Percentiles rank a stretch among this genome's conserved stretches.
These are phyloP conservation scores for Fusarium aywerte DNA, from an alignment of 2,329 filamentous ascomycete species.

Conservation along the genomic window DNA sequence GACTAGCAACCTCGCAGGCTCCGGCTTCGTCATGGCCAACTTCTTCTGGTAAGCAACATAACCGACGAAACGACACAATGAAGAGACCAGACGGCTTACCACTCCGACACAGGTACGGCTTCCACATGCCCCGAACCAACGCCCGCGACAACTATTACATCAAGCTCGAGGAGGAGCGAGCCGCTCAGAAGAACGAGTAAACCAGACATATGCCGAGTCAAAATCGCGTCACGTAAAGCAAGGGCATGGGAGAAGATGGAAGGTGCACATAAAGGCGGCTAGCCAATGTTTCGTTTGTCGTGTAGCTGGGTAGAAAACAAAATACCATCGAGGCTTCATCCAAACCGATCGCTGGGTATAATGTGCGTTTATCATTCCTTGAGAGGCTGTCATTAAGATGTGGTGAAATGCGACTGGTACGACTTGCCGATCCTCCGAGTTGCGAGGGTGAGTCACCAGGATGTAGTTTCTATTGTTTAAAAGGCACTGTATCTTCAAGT, in stretches of 20 bases:
- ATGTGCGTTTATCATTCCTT: slow-evolving; percentile 28
- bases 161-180: slow-evolving; percentile 68
- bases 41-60: slow-evolving; percentile 64
- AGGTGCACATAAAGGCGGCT: slow-evolving; percentile 30
- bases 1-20: slow-evolving; percentile 55
- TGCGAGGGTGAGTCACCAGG: not conserved
- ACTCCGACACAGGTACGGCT: slow-evolving; percentile 64
- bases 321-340: slow-evolving; percentile 42
- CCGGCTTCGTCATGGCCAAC: slow-evolving; percentile 66
- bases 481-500: not conserved
- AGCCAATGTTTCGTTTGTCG: slow-evolving; percentile 44
- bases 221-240: slow-evolving; percentile 9
- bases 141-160: slow-evolving; percentile 68
- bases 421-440: not conserved
- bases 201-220: slow-evolving; percentile 4
- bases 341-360: slow-evolving; percentile 40
- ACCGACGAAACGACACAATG: not conserved
- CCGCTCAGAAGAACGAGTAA: slow-evolving; percentile 52
- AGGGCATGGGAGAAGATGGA: slow-evolving; percentile 9
- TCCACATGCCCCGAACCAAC: slow-evolving; percentile 68
- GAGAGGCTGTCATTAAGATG: slow-evolving; percentile 8
- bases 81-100: slow-evolving; percentile 17
- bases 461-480: not conserved
- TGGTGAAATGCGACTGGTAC: not conserved
- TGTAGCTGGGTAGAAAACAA: slow-evolving; percentile 40